Evolutionary conservation across 2,329 filamentous ascomycete species (phyloP), one percentile per base, ranked within the genome.

Genomic region (Aspergillus ochraceus): DNA sequence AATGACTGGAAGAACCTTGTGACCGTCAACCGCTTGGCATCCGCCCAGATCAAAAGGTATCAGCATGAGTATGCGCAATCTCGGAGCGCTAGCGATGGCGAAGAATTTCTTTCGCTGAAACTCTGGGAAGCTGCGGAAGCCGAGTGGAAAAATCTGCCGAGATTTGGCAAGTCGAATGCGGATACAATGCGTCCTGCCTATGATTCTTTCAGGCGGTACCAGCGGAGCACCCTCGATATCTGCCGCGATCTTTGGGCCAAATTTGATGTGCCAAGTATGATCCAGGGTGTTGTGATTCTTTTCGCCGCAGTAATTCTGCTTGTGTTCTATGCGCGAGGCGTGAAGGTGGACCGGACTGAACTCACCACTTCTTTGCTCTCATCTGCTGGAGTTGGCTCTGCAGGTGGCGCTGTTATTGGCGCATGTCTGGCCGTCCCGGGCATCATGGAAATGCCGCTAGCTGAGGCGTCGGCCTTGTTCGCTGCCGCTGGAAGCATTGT

Each of bases 201-300:
- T 63, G 68, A 82, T 2, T 84, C 88, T 0, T 94, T 91, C 70
- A 79, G 83, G 17, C 80, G 82, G 11, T 98, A 96, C 71, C 92
- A 97, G 73, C 81, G 81, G 30, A 86, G 91, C 71, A 97, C 90
- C 0, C 81, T 99, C 49, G 82, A 82, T 29, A 83, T 94, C 12
- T 98, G 91, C 79, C 90, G 92, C 72, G 84, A 83, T 45, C 80
- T 98, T 17, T 99, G 95, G 95, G 92, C 95, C 22, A 87, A 90
- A 39, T 99, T 99, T 67, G 92, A 99, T 73, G 82, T 97, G 20
- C 83, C 86, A 2, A 90, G 89, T 72, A 99, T 99, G 92, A 71
- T 89, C 14, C 82, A 90, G 63, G 95, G 95, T 51, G 87, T 98
- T 42, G 73, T 76, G 0, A 84, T 96, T 55, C 85, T 96, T 62